phyloP scores from a whole-genome alignment of 352 stramenopile species.

The Globisporangium camurandrum region DNA sequence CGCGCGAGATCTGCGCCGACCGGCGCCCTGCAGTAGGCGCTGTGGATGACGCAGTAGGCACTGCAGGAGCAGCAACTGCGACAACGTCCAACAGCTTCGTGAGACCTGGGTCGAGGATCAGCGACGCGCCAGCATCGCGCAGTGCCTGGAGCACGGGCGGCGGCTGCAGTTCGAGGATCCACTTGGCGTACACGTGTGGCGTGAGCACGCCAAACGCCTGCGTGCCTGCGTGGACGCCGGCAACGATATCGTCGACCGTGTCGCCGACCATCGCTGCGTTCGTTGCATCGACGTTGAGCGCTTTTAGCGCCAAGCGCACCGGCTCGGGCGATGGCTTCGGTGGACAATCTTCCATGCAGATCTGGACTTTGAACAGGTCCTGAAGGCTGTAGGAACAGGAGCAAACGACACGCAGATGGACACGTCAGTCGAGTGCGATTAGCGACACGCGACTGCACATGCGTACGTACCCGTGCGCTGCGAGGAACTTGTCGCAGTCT shows the following conservation, averaged over 20 bases:
- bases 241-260: conserved; percentile 94
- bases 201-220: conserved; percentile 83
- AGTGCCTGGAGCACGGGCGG: conserved; percentile 43
- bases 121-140: conserved; percentile 39
- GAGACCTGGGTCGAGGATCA: conserved; percentile 69
- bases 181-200: conserved; percentile 75
- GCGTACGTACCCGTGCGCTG: conserved; percentile 44
- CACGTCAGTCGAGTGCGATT: background rate
- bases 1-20: conserved; percentile 45
- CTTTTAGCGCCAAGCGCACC: conserved; percentile 76
- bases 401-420: no score
- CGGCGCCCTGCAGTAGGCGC: conserved; percentile 11
- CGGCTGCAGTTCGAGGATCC: conserved; percentile 52
- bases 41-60: no score
- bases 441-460: background rate
- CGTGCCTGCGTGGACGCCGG: conserved; percentile 66
- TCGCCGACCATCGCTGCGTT: conserved; percentile 92
- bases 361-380: conserved; percentile 82
- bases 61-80: conserved; percentile 1
- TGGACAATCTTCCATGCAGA: conserved; percentile 95
- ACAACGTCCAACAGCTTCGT: conserved; percentile 81
- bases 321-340: conserved; percentile 92
- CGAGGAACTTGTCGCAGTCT: conserved; percentile 93
- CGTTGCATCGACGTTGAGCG: conserved; percentile 63
- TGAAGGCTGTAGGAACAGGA: conserved; percentile 33